Evolutionary conservation across 495 filamentous ascomycete species (phyloP).

Genomic region (Neurospora sp.): DNA sequence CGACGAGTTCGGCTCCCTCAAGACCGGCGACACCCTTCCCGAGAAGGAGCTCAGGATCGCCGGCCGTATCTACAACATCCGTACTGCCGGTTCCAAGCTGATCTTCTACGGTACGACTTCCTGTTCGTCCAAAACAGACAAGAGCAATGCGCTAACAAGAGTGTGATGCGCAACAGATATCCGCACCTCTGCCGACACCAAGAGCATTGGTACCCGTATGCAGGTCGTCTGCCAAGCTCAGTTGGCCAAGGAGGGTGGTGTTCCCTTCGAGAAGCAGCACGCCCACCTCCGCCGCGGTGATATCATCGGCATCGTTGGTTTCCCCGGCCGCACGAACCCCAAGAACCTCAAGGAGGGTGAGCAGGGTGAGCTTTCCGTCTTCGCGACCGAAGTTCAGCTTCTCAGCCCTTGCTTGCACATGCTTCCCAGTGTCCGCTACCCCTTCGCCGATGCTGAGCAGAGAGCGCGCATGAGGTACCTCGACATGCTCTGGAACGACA

Average conservation of each 20-base stretch:
- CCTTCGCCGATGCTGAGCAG: conserved; percentile 90
- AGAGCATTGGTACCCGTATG: conserved; percentile 55
- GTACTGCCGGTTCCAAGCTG: conserved; percentile 71
- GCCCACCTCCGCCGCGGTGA: conserved; percentile 85
- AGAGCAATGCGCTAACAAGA: neutral
- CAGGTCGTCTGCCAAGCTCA: conserved; percentile 90
- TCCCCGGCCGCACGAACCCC: conserved; percentile 79
- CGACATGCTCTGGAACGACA: conserved; percentile 92
- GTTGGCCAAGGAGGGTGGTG: conserved; percentile 46
- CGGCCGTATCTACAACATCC: conserved; percentile 83
- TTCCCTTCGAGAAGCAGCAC: conserved; percentile 75
- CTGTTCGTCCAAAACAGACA: neutral
- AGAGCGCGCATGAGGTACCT: conserved; percentile 85
- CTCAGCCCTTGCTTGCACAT: conserved; percentile 89
- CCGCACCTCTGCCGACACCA: conserved; percentile 42
- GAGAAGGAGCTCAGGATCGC: conserved; percentile 64
- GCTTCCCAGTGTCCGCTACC: conserved; percentile 84
- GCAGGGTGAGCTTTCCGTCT: conserved; percentile 87
- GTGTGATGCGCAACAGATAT: conserved; percentile 44
- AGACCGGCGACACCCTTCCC: conserved; percentile 73
- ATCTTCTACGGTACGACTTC: conserved; percentile 58
- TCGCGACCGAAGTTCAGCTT: conserved; percentile 74
- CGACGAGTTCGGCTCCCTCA: conserved; percentile 61
- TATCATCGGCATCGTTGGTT: conserved; percentile 80
- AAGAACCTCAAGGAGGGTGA: conserved; percentile 61